Base-by-base conservation (phyloP, 1,284 basidiomycete species). In the Fomitiporia mediterranea region DNA sequence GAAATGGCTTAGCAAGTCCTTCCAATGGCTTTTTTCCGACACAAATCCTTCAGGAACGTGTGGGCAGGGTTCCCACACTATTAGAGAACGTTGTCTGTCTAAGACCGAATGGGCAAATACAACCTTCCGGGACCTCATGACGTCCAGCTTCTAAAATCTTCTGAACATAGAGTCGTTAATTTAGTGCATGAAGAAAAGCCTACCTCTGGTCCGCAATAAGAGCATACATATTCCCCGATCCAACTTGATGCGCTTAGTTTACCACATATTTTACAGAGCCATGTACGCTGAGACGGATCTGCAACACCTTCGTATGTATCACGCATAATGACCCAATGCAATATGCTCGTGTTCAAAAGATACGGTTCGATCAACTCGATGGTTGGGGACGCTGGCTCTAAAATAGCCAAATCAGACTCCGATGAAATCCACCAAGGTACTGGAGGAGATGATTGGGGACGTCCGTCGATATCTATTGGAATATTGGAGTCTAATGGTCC, bases 251-350 rank as follows among this genome's bases (percentile, higher is more conserved):
- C n/a, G 21, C 42, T 55, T 7, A 55, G 11, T 27, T 40, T 55
- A n/a, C 46, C 46, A 28, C 53, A 55, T 28, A 9, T 37, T 49
- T 38, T 15, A 32, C 53, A 55, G 28, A 48, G 28, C 53, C 53
- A 55, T 4, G 37, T 28, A 25, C 47, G 44, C 13, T 28, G 19
- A 11, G 46, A 40, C 30, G 35, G 19, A 21, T 46, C 27, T 25
- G 25, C 25, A 15, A 19, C 11, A 13, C 44, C 44, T 15, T 46
- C 44, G n/a, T 46, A 46, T 4, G 44, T 28, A 17, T 46, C 44
- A n/a, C 25, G 44, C 15, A 46, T 13, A 15, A 46, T 46, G 9
- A 28, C n/a, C 27, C 13, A 25, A 23, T 23, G 25, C 25, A 46
- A 5, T n/a, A 46, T 46, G 11, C 25, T 46, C 25, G 44, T 13